Base-by-base conservation (phyloP, 148 eudicot genomes). In the Vaccinium darrowii region DNA sequence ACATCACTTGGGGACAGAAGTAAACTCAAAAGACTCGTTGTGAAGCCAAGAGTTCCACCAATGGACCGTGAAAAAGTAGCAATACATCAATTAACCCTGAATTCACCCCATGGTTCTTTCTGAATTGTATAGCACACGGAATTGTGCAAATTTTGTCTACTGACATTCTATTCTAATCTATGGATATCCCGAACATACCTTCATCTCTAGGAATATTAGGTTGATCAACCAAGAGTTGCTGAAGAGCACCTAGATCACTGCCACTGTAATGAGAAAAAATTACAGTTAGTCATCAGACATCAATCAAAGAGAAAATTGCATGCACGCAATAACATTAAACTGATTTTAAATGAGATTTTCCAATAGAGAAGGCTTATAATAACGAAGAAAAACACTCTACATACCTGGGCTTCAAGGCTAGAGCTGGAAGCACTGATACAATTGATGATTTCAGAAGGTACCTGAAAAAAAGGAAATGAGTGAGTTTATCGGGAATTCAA, bases 161-260 rank as follows among this genome's bases (percentile, higher is more conserved):
- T 80, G 74, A 60, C 58, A 80, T 80, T 81, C 43, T 18, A 75
- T 19, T 73, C 43, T 18, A 75, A 19, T 73, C 75, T 16, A n/a
- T 19, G 36, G 33, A 58, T 13, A 36, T 30, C 10, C 15, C 58
- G 4, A 7, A 30, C 27, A 51, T 87, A 94, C 99, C 95, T 91
- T 96, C 97, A 39, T 96, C 95, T 84, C 67, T 89, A 15, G 92
- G 90, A 52, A 96, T 93, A 86, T 93, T 93, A 51, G 99, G 98
- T 88, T 96, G 92, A 89, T 96, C 98, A 89, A 93, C 90, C 89
- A 96, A 87, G 49, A 96, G 94, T 88, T 92, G 93, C 84, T 87
- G 91, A 81, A 96, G 90, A 49, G 93, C 93, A 83, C 89, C 94
- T 90, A 94, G 79, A 88, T 93, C 94, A 78, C 75, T 83, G 54